phyloP scores from a whole-genome alignment of 192 early-diverging fungal species.

The Globomyces pollinis-pini region DNA sequence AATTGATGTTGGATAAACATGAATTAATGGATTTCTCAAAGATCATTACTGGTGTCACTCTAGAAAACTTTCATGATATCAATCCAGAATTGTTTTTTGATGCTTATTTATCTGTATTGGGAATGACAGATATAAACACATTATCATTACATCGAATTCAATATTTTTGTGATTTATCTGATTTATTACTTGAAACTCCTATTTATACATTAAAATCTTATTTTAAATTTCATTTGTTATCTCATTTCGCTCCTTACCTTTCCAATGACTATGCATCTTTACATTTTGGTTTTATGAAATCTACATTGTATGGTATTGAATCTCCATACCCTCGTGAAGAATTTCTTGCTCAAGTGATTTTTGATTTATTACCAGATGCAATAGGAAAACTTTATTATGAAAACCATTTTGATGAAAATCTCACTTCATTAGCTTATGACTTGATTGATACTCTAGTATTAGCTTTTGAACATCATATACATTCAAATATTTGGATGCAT shows the following conservation, averaged over 20 bases:
- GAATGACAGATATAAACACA: too few species aligned
- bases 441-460: background rate
- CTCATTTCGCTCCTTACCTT: background rate
- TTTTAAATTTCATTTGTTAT: background rate
- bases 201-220: background rate
- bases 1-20: too few species aligned
- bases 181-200: background rate
- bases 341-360: background rate
- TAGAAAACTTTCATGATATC: too few species aligned
- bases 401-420: background rate
- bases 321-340: background rate
- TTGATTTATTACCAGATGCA: background rate
- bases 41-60: too few species aligned
- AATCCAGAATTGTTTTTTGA: too few species aligned
- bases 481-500: constrained; percentile 9
- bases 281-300: background rate
- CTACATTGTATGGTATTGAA: background rate
- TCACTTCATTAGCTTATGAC: background rate
- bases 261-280: background rate
- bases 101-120: too few species aligned
- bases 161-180: too few species aligned
- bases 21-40: too few species aligned
- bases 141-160: too few species aligned
- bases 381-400: background rate
- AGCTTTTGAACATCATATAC: background rate